A percentile compares a stretch with the other conserved stretches of the same genome.
Conservation (phyloP, 2,329 filamentous ascomycete genomes). For the Aspergillus niger region DNA sequence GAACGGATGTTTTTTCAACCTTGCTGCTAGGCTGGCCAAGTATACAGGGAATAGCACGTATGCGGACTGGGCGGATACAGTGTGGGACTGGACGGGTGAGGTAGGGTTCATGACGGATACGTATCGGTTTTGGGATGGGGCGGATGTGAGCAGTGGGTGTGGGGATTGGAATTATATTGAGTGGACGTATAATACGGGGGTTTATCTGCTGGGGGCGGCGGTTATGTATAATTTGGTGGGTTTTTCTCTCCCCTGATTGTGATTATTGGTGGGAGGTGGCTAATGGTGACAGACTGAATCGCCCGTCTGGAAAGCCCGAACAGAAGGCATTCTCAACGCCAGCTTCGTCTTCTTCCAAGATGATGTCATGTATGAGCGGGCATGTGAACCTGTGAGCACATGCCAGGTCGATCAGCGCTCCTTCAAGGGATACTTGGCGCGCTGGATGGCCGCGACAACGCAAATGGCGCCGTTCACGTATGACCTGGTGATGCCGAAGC, state of each 20-base stretch:
- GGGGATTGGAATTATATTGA: slow-evolving; percentile 53
- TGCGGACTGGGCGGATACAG: slow-evolving; percentile 66
- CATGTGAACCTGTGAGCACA: slow-evolving; percentile 57
- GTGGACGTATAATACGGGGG: slow-evolving; percentile 61
- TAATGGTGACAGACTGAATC: slow-evolving; percentile 26
- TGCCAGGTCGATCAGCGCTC: slow-evolving; percentile 66
- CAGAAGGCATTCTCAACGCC: slow-evolving; percentile 57
- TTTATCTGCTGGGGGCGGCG: slow-evolving; percentile 58
- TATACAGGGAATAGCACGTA: slow-evolving; percentile 38
- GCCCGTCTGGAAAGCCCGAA: slow-evolving; percentile 55
- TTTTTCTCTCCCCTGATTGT: background rate
- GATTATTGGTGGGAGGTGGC: background rate
- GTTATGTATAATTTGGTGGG: slow-evolving; percentile 58
- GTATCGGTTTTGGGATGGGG: slow-evolving; percentile 59
- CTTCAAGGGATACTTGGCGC: slow-evolving; percentile 67
- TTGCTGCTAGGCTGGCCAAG: slow-evolving; percentile 32
- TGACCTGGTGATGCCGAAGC: slow-evolving; percentile 53
- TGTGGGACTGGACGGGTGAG: slow-evolving; percentile 59
- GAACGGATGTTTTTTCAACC: slow-evolving; percentile 36
- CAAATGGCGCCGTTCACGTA: slow-evolving; percentile 61
- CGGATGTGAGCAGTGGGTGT: slow-evolving; percentile 55
- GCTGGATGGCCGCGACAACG: slow-evolving; percentile 60
- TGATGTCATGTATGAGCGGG: slow-evolving; percentile 59
- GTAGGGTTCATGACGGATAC: slow-evolving; percentile 54
- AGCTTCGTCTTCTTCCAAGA: slow-evolving; percentile 55